Evolutionary conservation across 305 asterid genomes (phyloP), one percentile per base, ranked within the genome.

Genomic region (Rubia tinctorum): DNA sequence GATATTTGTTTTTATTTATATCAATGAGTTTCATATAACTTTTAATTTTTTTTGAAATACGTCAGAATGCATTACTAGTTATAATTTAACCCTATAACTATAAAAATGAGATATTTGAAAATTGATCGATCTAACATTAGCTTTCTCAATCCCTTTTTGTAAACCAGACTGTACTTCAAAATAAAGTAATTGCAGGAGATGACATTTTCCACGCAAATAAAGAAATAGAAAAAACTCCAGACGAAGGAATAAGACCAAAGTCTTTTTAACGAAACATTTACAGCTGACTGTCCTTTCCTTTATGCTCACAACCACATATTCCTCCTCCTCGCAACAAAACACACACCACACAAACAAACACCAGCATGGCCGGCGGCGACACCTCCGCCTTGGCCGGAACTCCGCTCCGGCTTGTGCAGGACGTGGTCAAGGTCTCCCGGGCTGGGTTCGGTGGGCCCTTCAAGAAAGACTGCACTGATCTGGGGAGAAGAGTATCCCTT

Each of bases 391-490:
- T 49, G 37, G 76, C 81, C 62, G 55, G 82, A 59, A 77, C 82
- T 9, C 82, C 86, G 20, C 86, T 93, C 70, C 87, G 79, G 56
- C 68, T 90, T 61, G 80, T 93, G 53, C 86, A 86, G 20, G 98
- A 91, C 75, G 79, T 93, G 7, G 83, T 68, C 10, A 84, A 83
- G 86, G 82, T 94, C 84, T 91, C 95, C 62, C n/a, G 59, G 73
- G 80, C 84, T 74, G 96, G 97, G 8, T 90, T 88, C 84, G 68
- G 85, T 27, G 97, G 98, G 10, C 66, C 80, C 30, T 94, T 90
- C 85, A 89, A 86, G 89, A 91, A 84, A 75, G 98, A 94, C 80
- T 91, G 93, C 73, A 86, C 89, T 30, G 96, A 90, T 79, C 84
- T 94, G 82, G 88, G 85, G 61, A 91, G 97, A 60, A 88, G 95